These are phyloP conservation scores for Quercus parvula DNA, from an alignment of 306 rosid species.

Conservation along the genomic window DNA sequence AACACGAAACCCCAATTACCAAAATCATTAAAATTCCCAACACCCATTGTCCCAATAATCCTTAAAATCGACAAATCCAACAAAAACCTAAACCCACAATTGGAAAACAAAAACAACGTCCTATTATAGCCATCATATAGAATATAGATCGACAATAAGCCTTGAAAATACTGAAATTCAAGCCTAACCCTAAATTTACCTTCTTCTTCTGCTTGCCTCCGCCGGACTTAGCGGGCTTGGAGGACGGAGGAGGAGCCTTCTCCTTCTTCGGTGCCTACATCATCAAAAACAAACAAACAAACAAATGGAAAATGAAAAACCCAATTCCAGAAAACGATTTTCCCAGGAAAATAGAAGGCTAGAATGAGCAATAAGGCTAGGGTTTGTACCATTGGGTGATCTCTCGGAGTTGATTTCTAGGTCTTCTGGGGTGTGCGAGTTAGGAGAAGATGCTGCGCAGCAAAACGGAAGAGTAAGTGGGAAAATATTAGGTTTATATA, in stretches of 20 bases:
- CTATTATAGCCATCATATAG: neutral
- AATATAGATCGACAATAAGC: neutral
- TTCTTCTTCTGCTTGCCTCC: conserved; percentile 39
- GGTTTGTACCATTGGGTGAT: neutral
- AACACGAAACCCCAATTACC: neutral
- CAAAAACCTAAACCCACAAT: neutral
- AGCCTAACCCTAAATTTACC: conserved; percentile 8
- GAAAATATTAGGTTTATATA: neutral
- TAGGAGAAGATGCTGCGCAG: neutral
- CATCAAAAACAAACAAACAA: neutral
- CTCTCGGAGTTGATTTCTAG: neutral
- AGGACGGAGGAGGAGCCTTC: conserved; percentile 32
- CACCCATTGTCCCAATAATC: neutral
- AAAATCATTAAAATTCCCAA: neutral
- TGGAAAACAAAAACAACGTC: neutral
- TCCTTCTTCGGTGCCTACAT: conserved; percentile 32
- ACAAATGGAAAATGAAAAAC: neutral
- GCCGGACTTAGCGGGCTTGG: conserved; percentile 33
- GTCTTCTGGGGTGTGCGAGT: neutral
- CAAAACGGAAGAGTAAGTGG: accelerated
- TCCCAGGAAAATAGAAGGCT: neutral
- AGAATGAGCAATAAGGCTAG: neutral
- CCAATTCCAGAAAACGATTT: neutral
- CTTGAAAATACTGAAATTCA: neutral
- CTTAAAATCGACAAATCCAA: neutral